Conservation (phyloP, 441 rosid species). For the Bocquillonia castaneifolia region DNA sequence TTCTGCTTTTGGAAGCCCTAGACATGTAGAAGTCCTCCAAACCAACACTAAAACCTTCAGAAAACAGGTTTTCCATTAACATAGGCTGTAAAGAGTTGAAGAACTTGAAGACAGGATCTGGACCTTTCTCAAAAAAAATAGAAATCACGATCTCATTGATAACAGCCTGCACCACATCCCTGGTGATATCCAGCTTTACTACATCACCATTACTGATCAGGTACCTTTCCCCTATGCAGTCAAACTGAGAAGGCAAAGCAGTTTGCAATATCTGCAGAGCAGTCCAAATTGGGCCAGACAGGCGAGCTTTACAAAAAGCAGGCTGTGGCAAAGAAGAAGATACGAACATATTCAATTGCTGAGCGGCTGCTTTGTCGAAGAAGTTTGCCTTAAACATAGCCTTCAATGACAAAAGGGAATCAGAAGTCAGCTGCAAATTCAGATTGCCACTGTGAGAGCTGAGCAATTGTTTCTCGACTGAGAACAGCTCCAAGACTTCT, state of each 20-base stretch:
- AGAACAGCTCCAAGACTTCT: conserved; percentile 84
- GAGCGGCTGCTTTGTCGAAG: conserved; percentile 47
- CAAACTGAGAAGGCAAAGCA: conserved; percentile 58
- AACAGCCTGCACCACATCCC: conserved; percentile 41
- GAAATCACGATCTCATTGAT: conserved; percentile 57
- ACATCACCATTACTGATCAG: conserved; percentile 51
- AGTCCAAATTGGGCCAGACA: conserved; percentile 58
- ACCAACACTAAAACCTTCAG: conserved; percentile 68
- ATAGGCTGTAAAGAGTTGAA: conserved; percentile 76
- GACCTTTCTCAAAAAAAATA: conserved; percentile 66
- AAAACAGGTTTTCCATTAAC: conserved; percentile 63
- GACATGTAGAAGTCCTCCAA: conserved; percentile 67
- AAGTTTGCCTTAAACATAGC: conserved; percentile 50
- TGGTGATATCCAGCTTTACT: conserved; percentile 38
- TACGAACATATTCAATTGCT: conserved; percentile 72
- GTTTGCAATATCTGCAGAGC: conserved; percentile 65
- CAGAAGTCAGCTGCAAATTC: conserved; percentile 70
- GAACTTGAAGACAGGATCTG: conserved; percentile 58
- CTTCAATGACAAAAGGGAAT: conserved; percentile 67
- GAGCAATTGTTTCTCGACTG: conserved; percentile 83
- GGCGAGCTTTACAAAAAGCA: conserved; percentile 45
- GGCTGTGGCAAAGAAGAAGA: conserved; percentile 60
- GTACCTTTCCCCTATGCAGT: conserved; percentile 54
- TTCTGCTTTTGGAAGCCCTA: conserved; percentile 28
- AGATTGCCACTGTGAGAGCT: conserved; percentile 88